phyloP scores from a whole-genome alignment of 164 flowering plant genomes.

The Vitis labrusca region DNA sequence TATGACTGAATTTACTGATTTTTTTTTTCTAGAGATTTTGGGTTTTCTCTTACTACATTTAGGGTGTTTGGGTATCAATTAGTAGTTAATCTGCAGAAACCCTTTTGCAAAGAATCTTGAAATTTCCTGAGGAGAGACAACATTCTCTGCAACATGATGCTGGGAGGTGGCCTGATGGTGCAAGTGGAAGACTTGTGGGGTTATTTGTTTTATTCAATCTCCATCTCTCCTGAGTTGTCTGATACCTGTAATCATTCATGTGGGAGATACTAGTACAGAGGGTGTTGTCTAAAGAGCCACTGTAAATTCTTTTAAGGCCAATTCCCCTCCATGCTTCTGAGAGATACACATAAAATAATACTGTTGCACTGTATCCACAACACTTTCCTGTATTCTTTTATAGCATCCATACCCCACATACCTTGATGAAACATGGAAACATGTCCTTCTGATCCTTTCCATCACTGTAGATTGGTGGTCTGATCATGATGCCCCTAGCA shows the following conservation, averaged over 20 bases:
- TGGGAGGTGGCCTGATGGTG: slow-evolving; percentile 14
- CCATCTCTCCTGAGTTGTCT: slow-evolving; percentile 25
- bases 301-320: slow-evolving; percentile 2
- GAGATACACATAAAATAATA: background rate
- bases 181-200: slow-evolving; percentile 23
- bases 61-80: slow-evolving; percentile 4
- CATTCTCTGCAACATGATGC: slow-evolving; percentile 14
- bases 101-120: slow-evolving; percentile 5
- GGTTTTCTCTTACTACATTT: background rate
- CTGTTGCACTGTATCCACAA: background rate
- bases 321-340: background rate
- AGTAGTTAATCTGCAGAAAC: background rate
- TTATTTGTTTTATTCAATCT: slow-evolving; percentile 25
- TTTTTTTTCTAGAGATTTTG: slow-evolving; percentile 5
- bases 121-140: slow-evolving; percentile 6
- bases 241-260: slow-evolving; percentile 22
- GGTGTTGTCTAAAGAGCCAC: slow-evolving; percentile 7
- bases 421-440: background rate
- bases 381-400: slow-evolving; percentile 1
- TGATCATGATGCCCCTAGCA: slow-evolving; percentile 4
- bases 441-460: background rate
- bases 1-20: background rate
- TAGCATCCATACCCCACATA: background rate
- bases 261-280: slow-evolving; percentile 14
- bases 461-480: background rate